A percentile compares a stretch with the other conserved stretches of the same genome.
These are phyloP conservation scores for Epichloe uncinata DNA, from an alignment of 2,329 filamentous ascomycete species.

Conservation along the genomic window DNA sequence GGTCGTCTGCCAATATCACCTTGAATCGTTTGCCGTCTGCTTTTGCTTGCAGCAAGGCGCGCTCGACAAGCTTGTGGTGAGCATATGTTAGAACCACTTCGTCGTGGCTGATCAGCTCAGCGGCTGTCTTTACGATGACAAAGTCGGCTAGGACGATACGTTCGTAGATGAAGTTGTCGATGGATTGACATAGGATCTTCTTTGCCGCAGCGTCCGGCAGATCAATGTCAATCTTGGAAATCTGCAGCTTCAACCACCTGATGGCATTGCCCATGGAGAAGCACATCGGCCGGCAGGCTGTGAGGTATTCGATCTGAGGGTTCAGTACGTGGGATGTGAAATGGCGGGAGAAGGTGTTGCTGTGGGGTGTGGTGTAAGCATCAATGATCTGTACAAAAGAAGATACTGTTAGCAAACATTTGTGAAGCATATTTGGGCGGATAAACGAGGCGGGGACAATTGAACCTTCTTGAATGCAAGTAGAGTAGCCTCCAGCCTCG, in stretches of 20 bases:
- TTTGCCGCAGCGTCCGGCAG: constrained; percentile 74
- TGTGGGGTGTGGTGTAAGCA: constrained; percentile 79
- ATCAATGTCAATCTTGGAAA: constrained; percentile 81
- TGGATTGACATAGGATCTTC: constrained; percentile 59
- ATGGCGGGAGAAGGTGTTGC: constrained; percentile 77
- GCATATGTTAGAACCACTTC: constrained; percentile 81
- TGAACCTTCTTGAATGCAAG: constrained; percentile 73
- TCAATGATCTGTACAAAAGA: constrained; percentile 56
- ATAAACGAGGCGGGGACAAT: not conserved
- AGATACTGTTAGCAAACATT: not conserved
- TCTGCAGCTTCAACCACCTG: constrained; percentile 82
- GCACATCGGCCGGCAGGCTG: constrained; percentile 86
- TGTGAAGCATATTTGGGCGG: no score
- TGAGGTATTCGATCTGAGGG: constrained; percentile 89
- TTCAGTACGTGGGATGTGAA: constrained; percentile 84
- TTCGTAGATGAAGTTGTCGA: constrained; percentile 84
- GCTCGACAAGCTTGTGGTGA: constrained; percentile 74
- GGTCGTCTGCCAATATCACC: constrained; percentile 71
- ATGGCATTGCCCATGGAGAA: constrained; percentile 97
- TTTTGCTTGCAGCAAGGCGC: constrained; percentile 62
- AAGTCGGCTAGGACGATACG: constrained; percentile 78
- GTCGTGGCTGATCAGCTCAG: constrained; percentile 61
- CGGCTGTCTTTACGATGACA: constrained; percentile 67
- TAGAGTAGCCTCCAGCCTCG: constrained; percentile 75
- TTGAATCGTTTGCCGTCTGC: constrained; percentile 59